A percentile compares a stretch with the other conserved stretches of the same genome.
Evolutionary conservation across 768 basidiomycete genomes (phyloP).

Genomic region (Suillus discolor): DNA sequence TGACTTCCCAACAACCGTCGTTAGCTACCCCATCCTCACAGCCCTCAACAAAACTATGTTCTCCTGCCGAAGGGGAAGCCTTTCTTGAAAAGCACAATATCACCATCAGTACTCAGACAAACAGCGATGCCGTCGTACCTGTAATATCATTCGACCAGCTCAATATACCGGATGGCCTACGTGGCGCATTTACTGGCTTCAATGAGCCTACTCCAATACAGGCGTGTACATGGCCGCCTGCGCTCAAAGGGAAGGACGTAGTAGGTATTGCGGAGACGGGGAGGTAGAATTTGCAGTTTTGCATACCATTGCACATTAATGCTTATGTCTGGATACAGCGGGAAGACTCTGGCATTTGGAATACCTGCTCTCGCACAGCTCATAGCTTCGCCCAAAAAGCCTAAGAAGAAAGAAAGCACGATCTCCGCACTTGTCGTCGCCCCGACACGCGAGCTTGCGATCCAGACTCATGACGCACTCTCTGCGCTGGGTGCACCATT

Average conservation of each 20-base stretch:
- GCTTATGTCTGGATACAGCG: slow-evolving; percentile 48
- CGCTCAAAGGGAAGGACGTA: slow-evolving; percentile 80
- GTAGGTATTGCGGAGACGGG: slow-evolving; percentile 98
- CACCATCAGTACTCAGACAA: slow-evolving; percentile 61
- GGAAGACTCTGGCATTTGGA: slow-evolving; percentile 96
- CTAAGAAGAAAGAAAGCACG: slow-evolving; percentile 35
- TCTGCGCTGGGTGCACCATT: slow-evolving; percentile 71
- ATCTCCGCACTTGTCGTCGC: slow-evolving; percentile 81
- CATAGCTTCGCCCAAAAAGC: slow-evolving; percentile 40
- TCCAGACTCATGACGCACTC: slow-evolving; percentile 91
- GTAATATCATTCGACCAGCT: slow-evolving; percentile 77
- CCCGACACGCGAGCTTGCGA: slow-evolving; percentile 94
- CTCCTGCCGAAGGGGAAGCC: slow-evolving; percentile 49
- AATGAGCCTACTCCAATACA: slow-evolving; percentile 94
- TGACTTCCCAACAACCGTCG: slow-evolving; percentile 19
- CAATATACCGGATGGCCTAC: slow-evolving; percentile 62
- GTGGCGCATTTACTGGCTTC: slow-evolving; percentile 67
- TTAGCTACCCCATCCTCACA: slow-evolving; percentile 17
- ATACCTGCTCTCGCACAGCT: slow-evolving; percentile 83
- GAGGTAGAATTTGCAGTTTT: slow-evolving; percentile 46
- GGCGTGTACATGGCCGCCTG: slow-evolving; percentile 91
- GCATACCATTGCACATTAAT: background rate
- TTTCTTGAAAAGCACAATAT: slow-evolving; percentile 77
- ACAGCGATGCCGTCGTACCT: slow-evolving; percentile 55
- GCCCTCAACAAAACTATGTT: slow-evolving; percentile 28